phyloP scores from a whole-genome alignment of 106 monocot genomes.

The Allium fistulosum region DNA sequence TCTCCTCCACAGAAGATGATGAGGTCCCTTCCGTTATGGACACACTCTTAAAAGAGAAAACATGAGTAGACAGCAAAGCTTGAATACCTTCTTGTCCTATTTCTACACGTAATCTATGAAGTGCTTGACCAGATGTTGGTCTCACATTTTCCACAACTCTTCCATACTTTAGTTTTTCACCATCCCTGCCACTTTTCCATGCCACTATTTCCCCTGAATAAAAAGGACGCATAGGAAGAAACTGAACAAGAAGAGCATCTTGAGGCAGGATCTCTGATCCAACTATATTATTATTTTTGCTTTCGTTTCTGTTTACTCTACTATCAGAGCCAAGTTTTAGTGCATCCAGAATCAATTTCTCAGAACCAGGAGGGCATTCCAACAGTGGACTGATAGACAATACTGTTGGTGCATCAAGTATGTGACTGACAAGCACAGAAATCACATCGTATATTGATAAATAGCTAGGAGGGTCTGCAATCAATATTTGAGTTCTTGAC shows the following conservation, averaged over 20 bases:
- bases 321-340: constrained; percentile 58
- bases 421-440: constrained; percentile 61
- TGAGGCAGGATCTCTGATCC: constrained; percentile 70
- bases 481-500: constrained; percentile 37
- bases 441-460: constrained; percentile 77
- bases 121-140: constrained; percentile 79
- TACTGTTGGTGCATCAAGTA: constrained; percentile 37
- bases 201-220: constrained; percentile 89
- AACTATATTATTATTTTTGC: constrained; percentile 25
- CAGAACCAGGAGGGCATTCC: constrained; percentile 61
- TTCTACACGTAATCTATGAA: constrained; percentile 77
- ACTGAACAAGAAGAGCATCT: constrained; percentile 88
- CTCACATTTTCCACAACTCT: constrained; percentile 81
- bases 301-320: constrained; percentile 19
- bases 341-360: constrained; percentile 48
- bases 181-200: constrained; percentile 74
- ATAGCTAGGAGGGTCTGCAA: constrained; percentile 85
- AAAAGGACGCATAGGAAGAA: constrained; percentile 85
- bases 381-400: constrained; percentile 73
- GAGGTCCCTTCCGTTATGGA: constrained; percentile 44
- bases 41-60: constrained; percentile 84
- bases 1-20: constrained; percentile 16
- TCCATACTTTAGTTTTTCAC: constrained; percentile 88
- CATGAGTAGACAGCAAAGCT: constrained; percentile 78
- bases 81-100: constrained; percentile 47